phyloP scores from a whole-genome alignment of 1,284 basidiomycete species.

The Chiua sp. region DNA sequence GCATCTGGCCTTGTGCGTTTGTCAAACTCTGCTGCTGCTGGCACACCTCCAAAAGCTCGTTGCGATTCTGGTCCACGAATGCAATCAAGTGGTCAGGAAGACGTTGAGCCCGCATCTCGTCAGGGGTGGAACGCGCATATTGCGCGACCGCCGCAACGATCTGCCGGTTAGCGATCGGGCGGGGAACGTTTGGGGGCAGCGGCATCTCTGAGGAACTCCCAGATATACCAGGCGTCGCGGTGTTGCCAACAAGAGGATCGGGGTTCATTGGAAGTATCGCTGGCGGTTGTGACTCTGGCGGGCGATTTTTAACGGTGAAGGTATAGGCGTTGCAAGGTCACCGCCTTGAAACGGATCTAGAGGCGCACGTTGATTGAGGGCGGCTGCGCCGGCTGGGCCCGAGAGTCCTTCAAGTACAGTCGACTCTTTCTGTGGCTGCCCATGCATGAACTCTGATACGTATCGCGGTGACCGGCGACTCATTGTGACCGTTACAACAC shows the following conservation, averaged over 20 bases:
- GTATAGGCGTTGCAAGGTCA: constrained; percentile 45
- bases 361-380: no score
- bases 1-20: constrained; percentile 19
- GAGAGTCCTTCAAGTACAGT: no score
- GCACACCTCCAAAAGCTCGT: constrained; percentile 33
- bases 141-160: constrained; percentile 29
- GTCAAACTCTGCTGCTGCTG: constrained; percentile 31
- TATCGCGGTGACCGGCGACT: no score
- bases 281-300: constrained; percentile 20
- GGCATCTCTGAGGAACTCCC: constrained; percentile 27
- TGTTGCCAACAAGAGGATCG: constrained; percentile 17
- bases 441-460: no score
- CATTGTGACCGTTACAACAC: constrained; percentile 4
- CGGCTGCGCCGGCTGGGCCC: no score
- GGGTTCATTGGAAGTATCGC: constrained; percentile 13
- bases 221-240: constrained; percentile 13
- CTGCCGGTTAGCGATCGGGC: constrained; percentile 19
- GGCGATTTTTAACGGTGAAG: constrained; percentile 32
- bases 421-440: no score
- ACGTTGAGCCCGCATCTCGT: constrained; percentile 57
- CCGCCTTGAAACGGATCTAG: no score
- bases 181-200: constrained; percentile 22
- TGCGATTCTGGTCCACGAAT: constrained; percentile 62
- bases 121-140: constrained; percentile 48
- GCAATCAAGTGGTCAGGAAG: constrained; percentile 57